These are phyloP conservation scores for Sapria himalayana DNA, from an alignment of 345 rosid genomes.

Conservation along the genomic window DNA sequence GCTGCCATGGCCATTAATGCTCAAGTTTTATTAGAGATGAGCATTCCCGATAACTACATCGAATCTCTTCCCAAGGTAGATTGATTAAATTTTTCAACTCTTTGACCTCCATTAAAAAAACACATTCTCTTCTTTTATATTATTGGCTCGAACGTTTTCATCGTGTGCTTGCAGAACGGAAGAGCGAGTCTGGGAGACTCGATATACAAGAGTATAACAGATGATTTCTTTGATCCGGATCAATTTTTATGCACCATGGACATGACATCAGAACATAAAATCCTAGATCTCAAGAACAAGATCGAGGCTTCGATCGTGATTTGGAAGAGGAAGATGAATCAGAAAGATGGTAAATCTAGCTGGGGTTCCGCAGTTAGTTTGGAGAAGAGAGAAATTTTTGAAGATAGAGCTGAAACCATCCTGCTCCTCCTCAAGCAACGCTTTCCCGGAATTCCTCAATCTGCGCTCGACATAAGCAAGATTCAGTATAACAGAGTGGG, in stretches of 20 bases:
- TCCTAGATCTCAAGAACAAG: constrained; percentile 66
- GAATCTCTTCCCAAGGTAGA: constrained; percentile 75
- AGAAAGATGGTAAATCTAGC: constrained; percentile 5
- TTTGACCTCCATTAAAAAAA: no score
- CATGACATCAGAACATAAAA: constrained; percentile 69
- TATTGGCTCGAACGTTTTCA: no score
- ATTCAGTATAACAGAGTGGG: constrained; percentile 24
- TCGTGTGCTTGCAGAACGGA: constrained; percentile 35
- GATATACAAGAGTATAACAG: constrained; percentile 30
- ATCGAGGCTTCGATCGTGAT: constrained; percentile 81
- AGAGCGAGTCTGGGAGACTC: constrained; percentile 63
- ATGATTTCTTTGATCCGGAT: constrained; percentile 56
- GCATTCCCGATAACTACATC: constrained; percentile 67
- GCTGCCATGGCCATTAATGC: constrained; percentile 91
- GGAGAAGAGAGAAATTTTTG: constrained; percentile 8
- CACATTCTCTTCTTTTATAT: no score
- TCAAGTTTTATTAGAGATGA: constrained; percentile 67
- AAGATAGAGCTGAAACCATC: constrained; percentile 10
- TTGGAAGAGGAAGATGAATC: constrained; percentile 49
- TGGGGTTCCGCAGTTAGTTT: constrained; percentile 9
- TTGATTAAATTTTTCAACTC: neutral
- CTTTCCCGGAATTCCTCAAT: constrained; percentile 11
- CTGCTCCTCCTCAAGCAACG: constrained; percentile 7
- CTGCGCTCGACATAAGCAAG: constrained; percentile 12
- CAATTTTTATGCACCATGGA: constrained; percentile 44